phyloP scores from a whole-genome alignment of 192 early-diverging fungal species.

The Coemansia sp. region DNA sequence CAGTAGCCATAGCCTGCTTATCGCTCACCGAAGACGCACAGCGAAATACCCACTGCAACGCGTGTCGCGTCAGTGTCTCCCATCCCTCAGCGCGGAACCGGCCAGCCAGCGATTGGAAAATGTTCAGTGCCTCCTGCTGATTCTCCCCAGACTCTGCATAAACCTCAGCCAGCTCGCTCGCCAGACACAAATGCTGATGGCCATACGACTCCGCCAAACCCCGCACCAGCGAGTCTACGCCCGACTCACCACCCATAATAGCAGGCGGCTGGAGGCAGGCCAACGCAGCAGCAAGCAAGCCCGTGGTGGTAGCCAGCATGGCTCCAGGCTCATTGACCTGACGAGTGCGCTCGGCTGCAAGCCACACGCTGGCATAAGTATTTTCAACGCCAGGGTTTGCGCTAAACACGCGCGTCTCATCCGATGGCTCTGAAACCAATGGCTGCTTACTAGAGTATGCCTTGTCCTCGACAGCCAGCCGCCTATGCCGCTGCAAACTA shows the following conservation, averaged over 20 bases:
- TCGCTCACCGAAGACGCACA: constrained; percentile 15
- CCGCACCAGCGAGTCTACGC: not conserved
- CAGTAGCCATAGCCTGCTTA: not conserved
- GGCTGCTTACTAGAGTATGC: constrained; percentile 11
- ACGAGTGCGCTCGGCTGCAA: constrained; percentile 20
- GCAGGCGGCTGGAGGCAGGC: constrained; percentile 4
- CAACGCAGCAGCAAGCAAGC: constrained; percentile 23
- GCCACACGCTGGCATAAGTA: constrained; percentile 38
- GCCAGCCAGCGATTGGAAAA: constrained; percentile 22
- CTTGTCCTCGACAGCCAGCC: constrained; percentile 9
- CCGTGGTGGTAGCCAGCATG: not conserved
- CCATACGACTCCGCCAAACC: not conserved
- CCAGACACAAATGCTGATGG: constrained; percentile 13
- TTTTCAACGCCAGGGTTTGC: constrained; percentile 46
- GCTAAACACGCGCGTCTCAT: constrained; percentile 21
- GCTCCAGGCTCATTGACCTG: not conserved
- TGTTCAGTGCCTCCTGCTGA: constrained; percentile 6
- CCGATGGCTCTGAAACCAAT: not conserved
- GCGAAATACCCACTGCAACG: constrained; percentile 24
- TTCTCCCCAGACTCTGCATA: not conserved
- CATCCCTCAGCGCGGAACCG: constrained; percentile 40
- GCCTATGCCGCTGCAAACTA: constrained; percentile 16
- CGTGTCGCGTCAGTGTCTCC: constrained; percentile 27
- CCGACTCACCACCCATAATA: not conserved
- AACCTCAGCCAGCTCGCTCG: constrained; percentile 27